Base-by-base conservation (phyloP, 2,329 filamentous ascomycete species). In the Aspergillus neotritici region DNA sequence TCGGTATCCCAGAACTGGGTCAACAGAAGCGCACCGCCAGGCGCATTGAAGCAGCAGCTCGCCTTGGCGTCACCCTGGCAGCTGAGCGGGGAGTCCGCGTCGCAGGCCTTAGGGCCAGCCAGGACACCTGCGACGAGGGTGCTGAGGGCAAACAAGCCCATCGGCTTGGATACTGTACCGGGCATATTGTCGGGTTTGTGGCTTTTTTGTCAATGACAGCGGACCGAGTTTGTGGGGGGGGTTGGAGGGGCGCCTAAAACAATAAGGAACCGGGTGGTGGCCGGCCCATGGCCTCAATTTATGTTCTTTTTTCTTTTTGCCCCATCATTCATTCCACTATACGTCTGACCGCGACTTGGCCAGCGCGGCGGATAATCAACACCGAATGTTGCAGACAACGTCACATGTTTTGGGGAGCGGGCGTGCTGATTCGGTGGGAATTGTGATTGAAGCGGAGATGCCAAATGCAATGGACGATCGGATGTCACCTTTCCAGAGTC, bases 1-100 rank as follows among this genome's bases (percentile, higher is more conserved):
- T 72, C 54, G 0, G 73, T 73, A 53, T 81, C 78, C 78, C 78
- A 82, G 61, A 81, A 80, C 47, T 81, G 78, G 8, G 78, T 80
- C 60, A 72, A 70, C 11, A 80, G 65, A 25, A 82, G 60, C 37
- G 77, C 69, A 15, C 78, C 78, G 30, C 78, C 78, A 0, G 78
- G 78, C 11, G 70, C 65, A 49, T 80, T 78, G 66, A 76, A 79
- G 67, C 78, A 82, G 65, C 78, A 82, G 3, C 73, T 63, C 52
- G 66, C 43, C 34, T 72, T 66, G 3, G 62, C 64, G 4, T 72
- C 73, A 55, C 77, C 78, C 43, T 77, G 73, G 54, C 78, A 81
- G 56, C 76, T 80, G 39, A 79, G 57, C 46, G 73, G 70, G 6
- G 65, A 64, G 48, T 68, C 48, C 34, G 47, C 53, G 32, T 53